Conservation (phyloP, 2,329 filamentous ascomycete species). For the Fusarium multiceps region DNA sequence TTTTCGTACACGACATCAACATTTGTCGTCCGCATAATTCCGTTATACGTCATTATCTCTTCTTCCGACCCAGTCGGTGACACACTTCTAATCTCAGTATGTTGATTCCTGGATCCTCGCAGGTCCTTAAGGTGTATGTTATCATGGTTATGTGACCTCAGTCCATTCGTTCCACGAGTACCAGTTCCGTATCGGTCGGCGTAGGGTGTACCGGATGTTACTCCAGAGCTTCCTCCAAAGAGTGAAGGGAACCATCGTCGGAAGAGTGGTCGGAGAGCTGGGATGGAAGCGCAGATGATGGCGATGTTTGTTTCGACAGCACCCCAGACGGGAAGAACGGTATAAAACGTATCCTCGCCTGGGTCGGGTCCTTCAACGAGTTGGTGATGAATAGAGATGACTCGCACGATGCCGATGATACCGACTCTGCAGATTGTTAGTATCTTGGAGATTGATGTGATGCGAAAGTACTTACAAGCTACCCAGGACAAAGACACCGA, state of each 20-base stretch:
- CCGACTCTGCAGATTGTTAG: constrained; percentile 45
- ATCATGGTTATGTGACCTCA: constrained; percentile 26
- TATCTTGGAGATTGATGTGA: neutral
- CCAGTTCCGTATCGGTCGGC: constrained; percentile 19
- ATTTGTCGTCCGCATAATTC: constrained; percentile 53
- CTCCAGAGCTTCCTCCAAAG: constrained; percentile 37
- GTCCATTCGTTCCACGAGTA: constrained; percentile 37
- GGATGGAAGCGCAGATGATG: constrained; percentile 50
- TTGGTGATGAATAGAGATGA: constrained; percentile 46
- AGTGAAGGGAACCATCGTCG: constrained; percentile 49
- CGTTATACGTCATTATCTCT: constrained; percentile 56
- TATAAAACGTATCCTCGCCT: constrained; percentile 39
- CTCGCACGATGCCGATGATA: constrained; percentile 48
- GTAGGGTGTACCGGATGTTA: constrained; percentile 21
- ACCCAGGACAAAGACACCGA: constrained; percentile 55
- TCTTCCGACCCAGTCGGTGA: constrained; percentile 52
- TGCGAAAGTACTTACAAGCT: constrained; percentile 44
- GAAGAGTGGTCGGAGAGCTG: constrained; percentile 52
- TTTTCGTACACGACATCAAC: constrained; percentile 43
- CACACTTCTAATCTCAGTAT: constrained; percentile 51
- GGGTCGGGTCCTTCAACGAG: constrained; percentile 42
- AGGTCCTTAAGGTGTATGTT: constrained; percentile 40
- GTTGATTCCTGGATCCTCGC: constrained; percentile 31
- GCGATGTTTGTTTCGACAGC: constrained; percentile 52
- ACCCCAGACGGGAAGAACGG: constrained; percentile 50